Evolutionary conservation across 257 asterid genomes (phyloP).

Genomic region (Primulina tabacum): DNA sequence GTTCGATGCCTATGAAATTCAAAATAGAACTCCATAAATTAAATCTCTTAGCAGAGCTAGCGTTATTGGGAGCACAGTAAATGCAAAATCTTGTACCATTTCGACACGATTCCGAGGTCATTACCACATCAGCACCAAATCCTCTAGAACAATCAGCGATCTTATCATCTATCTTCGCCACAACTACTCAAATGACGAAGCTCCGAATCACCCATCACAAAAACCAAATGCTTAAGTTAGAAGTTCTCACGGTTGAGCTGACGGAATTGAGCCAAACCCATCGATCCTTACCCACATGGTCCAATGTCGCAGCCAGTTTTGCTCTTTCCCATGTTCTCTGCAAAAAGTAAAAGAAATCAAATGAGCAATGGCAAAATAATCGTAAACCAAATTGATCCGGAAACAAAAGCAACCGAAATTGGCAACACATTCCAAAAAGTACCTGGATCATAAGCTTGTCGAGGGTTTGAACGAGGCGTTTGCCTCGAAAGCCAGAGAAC

Average conservation of each 20-base stretch:
- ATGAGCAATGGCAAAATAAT: neutral
- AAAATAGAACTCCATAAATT: conserved; percentile 14
- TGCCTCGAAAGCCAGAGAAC: conserved; percentile 86
- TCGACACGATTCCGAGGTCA: conserved; percentile 83
- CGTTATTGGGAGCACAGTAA: neutral
- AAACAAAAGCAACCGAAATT: neutral
- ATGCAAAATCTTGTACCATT: conserved; percentile 47
- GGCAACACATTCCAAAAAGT: neutral
- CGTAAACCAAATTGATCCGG: neutral
- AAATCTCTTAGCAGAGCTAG: neutral
- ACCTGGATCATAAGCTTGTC: conserved; percentile 99
- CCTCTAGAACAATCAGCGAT: conserved; percentile 90
- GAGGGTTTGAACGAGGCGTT: conserved; percentile 79
- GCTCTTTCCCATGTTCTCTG: conserved; percentile 99
- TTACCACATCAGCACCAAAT: conserved; percentile 88
- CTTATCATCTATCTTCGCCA: conserved; percentile 79
- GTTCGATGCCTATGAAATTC: conserved; percentile 60
- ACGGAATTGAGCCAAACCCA: conserved; percentile 42
- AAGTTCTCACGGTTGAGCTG: neutral
- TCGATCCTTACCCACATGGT: conserved; percentile 61
- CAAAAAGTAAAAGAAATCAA: neutral
- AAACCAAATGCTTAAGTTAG: neutral
- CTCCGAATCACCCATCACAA: conserved; percentile 21
- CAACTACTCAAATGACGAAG: conserved; percentile 42
- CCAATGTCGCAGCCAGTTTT: conserved; percentile 66